These are phyloP conservation scores for Akanthomyces uredinophilus DNA, from an alignment of 2,329 filamentous ascomycete genomes.

Conservation along the genomic window DNA sequence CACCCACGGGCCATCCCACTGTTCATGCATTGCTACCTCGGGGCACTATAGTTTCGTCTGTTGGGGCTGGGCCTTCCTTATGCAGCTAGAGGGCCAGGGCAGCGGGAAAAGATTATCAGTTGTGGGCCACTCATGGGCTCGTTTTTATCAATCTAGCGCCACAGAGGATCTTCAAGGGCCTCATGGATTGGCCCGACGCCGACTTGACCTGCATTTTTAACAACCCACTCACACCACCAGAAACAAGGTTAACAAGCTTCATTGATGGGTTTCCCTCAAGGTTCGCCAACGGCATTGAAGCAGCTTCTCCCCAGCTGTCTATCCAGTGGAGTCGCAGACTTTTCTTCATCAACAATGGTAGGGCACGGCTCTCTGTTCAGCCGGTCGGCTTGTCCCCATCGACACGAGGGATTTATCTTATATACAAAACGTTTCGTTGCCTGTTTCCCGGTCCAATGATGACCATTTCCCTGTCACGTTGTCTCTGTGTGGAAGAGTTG, in stretches of 20 bases:
- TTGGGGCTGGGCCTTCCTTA: neutral
- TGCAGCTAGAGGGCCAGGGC: neutral
- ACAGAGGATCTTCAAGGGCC: slow-evolving; percentile 2
- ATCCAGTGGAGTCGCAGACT: neutral
- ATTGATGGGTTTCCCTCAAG: neutral
- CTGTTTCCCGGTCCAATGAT: neutral
- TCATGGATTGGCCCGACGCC: neutral
- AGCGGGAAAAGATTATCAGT: slow-evolving; percentile 1
- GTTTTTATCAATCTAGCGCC: slow-evolving; percentile 10
- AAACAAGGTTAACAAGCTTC: neutral
- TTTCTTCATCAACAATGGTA: neutral
- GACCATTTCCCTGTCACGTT: neutral
- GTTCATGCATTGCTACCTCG: neutral
- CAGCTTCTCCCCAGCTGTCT: neutral
- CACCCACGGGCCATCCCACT: neutral
- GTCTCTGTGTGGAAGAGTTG: neutral
- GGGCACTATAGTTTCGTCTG: no score
- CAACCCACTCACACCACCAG: slow-evolving; percentile 3
- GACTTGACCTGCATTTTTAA: neutral
- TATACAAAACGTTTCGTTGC: neutral
- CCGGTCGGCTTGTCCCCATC: neutral
- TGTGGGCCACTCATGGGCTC: neutral
- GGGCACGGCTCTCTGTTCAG: neutral
- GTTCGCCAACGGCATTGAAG: neutral
- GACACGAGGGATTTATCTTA: neutral